A percentile compares a stretch with the other conserved stretches of the same genome.
Evolutionary conservation across 2,329 filamentous ascomycete species (phyloP).

Genomic region (Colletotrichum echinochloae): DNA sequence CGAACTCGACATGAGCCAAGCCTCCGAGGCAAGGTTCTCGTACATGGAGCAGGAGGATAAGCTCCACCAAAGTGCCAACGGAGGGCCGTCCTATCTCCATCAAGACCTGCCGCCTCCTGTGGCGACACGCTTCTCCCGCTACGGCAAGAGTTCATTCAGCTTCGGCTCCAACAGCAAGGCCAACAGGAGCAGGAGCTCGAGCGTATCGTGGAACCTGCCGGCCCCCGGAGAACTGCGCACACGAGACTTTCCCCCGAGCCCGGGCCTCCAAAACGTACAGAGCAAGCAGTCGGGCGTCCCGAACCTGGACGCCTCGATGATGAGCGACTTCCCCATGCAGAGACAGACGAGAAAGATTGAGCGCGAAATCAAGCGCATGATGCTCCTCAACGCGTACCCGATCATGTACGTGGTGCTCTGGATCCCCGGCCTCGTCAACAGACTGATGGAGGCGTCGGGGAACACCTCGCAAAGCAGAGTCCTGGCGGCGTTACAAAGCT

Average conservation of each 20-base stretch:
- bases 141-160: not conserved
- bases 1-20: constrained; percentile 34
- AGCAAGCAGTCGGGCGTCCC: not conserved
- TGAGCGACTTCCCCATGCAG: constrained; percentile 43
- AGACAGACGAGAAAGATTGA: constrained; percentile 42
- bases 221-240: constrained; percentile 5
- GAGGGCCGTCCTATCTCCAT: constrained; percentile 16
- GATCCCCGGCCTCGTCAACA: constrained; percentile 53
- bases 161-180: not conserved
- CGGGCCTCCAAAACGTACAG: constrained; percentile 16
- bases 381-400: constrained; percentile 54
- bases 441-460: constrained; percentile 47
- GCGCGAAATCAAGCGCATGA: constrained; percentile 48
- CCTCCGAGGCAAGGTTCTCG: constrained; percentile 36
- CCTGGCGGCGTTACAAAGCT: constrained; percentile 49
- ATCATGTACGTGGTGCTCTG: constrained; percentile 53
- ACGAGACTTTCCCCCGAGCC: constrained; percentile 28
- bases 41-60: constrained; percentile 37
- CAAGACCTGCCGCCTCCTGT: constrained; percentile 24
- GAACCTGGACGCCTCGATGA: constrained; percentile 26
- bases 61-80: constrained; percentile 15
- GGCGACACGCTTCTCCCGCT: constrained; percentile 6
- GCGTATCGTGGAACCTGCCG: constrained; percentile 18
- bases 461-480: constrained; percentile 37
- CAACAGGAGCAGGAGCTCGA: constrained; percentile 21